phyloP scores from a whole-genome alignment of 352 stramenopile genomes.

The Phytophthora hybrid region DNA sequence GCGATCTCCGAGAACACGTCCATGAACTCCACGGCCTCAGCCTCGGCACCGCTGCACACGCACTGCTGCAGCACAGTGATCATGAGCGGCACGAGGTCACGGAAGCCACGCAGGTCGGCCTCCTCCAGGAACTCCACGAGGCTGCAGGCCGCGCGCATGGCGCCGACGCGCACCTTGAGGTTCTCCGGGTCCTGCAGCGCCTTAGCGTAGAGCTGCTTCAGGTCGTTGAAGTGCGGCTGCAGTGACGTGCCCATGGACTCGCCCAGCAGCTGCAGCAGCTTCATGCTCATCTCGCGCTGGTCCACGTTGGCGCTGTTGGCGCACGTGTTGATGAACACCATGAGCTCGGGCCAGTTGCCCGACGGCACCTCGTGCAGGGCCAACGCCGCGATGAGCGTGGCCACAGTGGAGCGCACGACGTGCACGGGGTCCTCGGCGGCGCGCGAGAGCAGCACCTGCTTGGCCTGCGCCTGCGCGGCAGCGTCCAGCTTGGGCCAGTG shows the following conservation, averaged over 20 bases:
- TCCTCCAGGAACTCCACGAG: slow-evolving; percentile 88
- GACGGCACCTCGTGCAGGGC: slow-evolving; percentile 79
- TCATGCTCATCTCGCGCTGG: slow-evolving; percentile 94
- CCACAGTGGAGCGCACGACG: slow-evolving; percentile 89
- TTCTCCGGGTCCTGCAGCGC: slow-evolving; percentile 82
- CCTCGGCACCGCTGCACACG: slow-evolving; percentile 76
- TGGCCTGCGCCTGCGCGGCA: slow-evolving; percentile 79
- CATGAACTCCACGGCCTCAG: slow-evolving; percentile 87
- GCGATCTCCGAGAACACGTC: slow-evolving; percentile 90
- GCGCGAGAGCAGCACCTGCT: slow-evolving; percentile 89
- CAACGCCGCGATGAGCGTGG: slow-evolving; percentile 83
- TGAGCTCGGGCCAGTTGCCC: slow-evolving; percentile 93
- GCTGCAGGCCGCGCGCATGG: slow-evolving; percentile 82
- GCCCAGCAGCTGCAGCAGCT: slow-evolving; percentile 94
- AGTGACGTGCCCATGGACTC: slow-evolving; percentile 92
- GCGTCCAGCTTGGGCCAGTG: slow-evolving; percentile 93
- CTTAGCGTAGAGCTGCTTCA: slow-evolving; percentile 81
- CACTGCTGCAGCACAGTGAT: slow-evolving; percentile 89
- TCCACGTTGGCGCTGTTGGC: slow-evolving; percentile 80
- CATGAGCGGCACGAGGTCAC: slow-evolving; percentile 83
- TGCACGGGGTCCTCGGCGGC: slow-evolving; percentile 88
- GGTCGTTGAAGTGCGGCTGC: slow-evolving; percentile 83
- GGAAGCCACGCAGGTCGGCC: slow-evolving; percentile 72
- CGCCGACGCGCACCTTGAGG: slow-evolving; percentile 83
- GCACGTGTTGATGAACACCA: slow-evolving; percentile 94